These are phyloP conservation scores for Aspergillus intermedius DNA, from an alignment of 2,329 filamentous ascomycete genomes.

Conservation along the genomic window DNA sequence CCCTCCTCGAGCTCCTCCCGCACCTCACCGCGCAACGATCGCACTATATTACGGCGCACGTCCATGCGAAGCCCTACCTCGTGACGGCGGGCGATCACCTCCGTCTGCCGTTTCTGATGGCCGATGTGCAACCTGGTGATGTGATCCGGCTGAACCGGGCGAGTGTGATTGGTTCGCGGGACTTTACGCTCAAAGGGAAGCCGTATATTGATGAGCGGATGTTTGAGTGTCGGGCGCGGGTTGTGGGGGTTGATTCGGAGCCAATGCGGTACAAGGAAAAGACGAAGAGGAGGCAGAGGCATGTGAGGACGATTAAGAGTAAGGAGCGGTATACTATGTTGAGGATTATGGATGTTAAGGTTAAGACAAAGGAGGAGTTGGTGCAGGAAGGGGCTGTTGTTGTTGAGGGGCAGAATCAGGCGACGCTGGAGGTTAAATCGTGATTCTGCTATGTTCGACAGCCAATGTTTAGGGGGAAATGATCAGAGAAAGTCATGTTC, in stretches of 20 bases:
- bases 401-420: constrained; percentile 21
- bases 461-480: too few species aligned
- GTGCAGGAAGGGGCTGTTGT: constrained; percentile 37
- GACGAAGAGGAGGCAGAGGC: constrained; percentile 66
- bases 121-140: constrained; percentile 70
- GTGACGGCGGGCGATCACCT: constrained; percentile 61
- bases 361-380: constrained; percentile 54
- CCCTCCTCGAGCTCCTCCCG: constrained; percentile 38
- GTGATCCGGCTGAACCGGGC: constrained; percentile 82
- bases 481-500: neutral
- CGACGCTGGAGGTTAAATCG: constrained; percentile 20
- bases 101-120: constrained; percentile 74
- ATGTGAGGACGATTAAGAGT: constrained; percentile 69
- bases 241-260: constrained; percentile 77
- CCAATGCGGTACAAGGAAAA: constrained; percentile 71
- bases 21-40: constrained; percentile 38
- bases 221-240: constrained; percentile 77
- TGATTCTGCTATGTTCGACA: constrained; percentile 1
- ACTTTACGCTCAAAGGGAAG: constrained; percentile 78
- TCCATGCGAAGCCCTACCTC: constrained; percentile 46
- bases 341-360: constrained; percentile 71
- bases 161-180: constrained; percentile 71
- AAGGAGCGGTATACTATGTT: constrained; percentile 88
- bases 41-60: constrained; percentile 43
- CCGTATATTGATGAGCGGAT: constrained; percentile 78